phyloP scores from a whole-genome alignment of 2,329 filamentous ascomycete genomes.

The Dissoconium aciculare region DNA sequence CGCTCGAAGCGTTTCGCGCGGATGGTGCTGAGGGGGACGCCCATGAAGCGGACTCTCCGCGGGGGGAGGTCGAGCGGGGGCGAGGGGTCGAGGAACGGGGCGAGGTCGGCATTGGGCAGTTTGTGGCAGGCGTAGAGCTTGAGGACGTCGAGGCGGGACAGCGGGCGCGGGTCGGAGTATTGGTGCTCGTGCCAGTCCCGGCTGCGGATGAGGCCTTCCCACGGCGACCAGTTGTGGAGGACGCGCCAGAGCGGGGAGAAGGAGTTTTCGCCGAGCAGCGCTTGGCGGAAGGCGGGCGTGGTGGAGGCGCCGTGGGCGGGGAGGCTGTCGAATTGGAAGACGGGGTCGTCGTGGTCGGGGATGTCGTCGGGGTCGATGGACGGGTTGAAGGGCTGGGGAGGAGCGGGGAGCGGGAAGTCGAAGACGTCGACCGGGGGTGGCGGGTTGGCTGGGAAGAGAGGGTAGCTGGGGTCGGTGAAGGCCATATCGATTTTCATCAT shows the following conservation, averaged over 20 bases:
- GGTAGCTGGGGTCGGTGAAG: constrained; percentile 46
- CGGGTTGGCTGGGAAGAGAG: constrained; percentile 8
- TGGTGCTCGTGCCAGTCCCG: neutral
- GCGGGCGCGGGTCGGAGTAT: neutral
- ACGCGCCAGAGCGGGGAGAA: constrained; percentile 38
- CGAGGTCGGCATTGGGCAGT: no score
- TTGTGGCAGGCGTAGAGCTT: neutral
- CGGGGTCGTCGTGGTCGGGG: constrained; percentile 5
- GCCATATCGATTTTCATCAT: constrained; percentile 57
- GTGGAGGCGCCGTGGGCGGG: no score
- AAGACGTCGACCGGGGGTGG: no score
- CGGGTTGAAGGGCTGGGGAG: constrained; percentile 4
- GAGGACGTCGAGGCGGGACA: neutral
- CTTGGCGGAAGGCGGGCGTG: no score
- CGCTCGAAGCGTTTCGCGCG: no score
- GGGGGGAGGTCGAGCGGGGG: no score
- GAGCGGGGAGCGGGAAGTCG: no score
- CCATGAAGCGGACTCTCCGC: no score
- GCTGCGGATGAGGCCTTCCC: no score
- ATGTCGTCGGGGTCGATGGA: constrained; percentile 5
- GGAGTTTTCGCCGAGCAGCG: constrained; percentile 26
- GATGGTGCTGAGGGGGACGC: no score
- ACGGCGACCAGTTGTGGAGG: constrained; percentile 38
- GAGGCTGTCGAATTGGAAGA: constrained; percentile 33
- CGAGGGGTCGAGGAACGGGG: no score